phyloP scores from a whole-genome alignment of 208 protist genomes.

The Acanthamoeba royreba region DNA sequence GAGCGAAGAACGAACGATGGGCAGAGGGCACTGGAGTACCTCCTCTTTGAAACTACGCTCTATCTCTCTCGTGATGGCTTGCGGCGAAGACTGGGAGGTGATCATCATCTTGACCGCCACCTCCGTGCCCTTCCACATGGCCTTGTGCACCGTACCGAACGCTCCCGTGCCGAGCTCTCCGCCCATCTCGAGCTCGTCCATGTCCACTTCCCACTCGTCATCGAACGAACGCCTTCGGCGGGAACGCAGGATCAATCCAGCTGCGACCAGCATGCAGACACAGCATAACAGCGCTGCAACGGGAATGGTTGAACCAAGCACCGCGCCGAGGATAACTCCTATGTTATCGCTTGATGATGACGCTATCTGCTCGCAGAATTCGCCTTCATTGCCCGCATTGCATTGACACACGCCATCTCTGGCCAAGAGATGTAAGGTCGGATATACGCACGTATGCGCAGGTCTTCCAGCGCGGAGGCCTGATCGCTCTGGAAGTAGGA shows the following conservation, averaged over 20 bases:
- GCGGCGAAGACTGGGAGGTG: background rate
- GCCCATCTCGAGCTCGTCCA: background rate
- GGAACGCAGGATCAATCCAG: background rate
- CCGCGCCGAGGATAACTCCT: background rate
- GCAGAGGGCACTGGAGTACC: background rate
- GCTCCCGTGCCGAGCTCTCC: background rate
- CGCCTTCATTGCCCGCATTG: background rate
- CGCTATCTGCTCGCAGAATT: background rate
- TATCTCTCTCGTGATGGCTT: slow-evolving; percentile 19
- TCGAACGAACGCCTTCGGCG: background rate
- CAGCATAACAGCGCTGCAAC: background rate
- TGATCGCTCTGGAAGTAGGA: background rate
- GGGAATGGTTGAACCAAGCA: background rate
- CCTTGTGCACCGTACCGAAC: background rate
- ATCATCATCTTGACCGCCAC: slow-evolving; percentile 41
- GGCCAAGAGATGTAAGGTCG: background rate
- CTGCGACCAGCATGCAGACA: background rate
- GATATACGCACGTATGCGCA: background rate
- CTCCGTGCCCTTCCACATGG: slow-evolving; percentile 8
- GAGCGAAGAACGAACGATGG: background rate
- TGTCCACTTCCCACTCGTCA: background rate
- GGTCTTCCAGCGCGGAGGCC: background rate
- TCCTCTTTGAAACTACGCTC: slow-evolving; percentile 62
- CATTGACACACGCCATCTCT: background rate
- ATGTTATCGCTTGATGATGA: background rate